These are phyloP conservation scores for Coelastrella sp. DNA, from an alignment of 139 green algal species.

Conservation along the genomic window DNA sequence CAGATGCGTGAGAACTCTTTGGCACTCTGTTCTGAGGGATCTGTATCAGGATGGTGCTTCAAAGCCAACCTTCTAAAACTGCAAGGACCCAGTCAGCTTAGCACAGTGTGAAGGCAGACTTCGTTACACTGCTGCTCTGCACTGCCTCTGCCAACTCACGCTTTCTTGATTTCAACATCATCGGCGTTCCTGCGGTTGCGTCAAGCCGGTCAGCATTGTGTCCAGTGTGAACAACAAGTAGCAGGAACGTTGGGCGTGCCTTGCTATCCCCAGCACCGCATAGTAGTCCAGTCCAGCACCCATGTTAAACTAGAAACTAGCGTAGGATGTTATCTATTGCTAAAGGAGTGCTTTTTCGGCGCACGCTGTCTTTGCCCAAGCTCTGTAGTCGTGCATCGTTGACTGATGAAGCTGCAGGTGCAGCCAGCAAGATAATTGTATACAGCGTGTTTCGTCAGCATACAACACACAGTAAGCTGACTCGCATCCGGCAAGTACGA, in stretches of 20 bases:
- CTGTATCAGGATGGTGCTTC: conserved; percentile 84
- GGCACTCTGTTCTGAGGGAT: conserved; percentile 44
- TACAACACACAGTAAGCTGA: neutral
- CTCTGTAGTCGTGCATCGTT: no score
- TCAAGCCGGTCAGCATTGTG: no score
- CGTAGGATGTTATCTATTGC: no score
- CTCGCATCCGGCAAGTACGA: neutral
- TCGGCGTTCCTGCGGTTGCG: conserved; percentile 65
- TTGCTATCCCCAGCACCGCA: conserved; percentile 67
- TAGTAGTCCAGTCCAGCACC: conserved; percentile 63
- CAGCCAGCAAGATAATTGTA: no score
- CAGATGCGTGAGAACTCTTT: conserved; percentile 71
- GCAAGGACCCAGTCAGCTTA: neutral
- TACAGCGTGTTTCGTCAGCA: no score
- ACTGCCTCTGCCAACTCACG: conserved; percentile 60
- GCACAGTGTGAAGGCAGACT: neutral
- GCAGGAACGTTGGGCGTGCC: conserved; percentile 35
- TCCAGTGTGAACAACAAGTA: no score
- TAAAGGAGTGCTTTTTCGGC: no score
- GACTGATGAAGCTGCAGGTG: no score
- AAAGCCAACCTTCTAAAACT: conserved; percentile 80
- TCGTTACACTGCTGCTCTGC: neutral
- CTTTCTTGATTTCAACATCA: conserved; percentile 77
- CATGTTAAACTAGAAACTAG: neutral
- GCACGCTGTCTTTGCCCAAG: no score